Evolutionary conservation across 805 yeast species (phyloP).

Genomic region (Schizosaccharomyces osmophilus): DNA sequence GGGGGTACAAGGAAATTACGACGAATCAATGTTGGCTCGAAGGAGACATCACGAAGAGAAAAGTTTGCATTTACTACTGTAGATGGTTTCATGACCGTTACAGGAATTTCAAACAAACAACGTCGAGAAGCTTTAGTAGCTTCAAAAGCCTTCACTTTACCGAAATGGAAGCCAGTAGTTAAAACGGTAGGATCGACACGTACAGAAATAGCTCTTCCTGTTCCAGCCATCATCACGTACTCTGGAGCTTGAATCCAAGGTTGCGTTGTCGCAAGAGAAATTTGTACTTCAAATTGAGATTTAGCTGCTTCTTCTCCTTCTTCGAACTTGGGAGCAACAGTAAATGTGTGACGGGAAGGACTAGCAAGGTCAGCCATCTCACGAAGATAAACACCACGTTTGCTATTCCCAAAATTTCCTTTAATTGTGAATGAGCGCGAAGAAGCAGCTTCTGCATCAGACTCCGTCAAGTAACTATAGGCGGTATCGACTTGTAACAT

Average conservation of each 20-base stretch:
- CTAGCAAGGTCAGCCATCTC: neutral
- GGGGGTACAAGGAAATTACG: constrained; percentile 1
- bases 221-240: neutral
- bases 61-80: neutral
- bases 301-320: neutral
- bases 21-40: neutral
- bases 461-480: neutral
- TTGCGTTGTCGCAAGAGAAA: neutral
- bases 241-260: constrained; percentile 1
- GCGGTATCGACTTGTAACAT: constrained; percentile 2
- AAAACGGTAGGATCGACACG: neutral
- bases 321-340: neutral
- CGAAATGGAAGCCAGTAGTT: neutral
- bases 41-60: neutral
- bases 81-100: constrained; percentile 1
- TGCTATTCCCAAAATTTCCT: neutral
- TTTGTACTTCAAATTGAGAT: neutral
- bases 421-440: neutral
- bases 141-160: neutral
- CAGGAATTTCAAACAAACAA: neutral
- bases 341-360: neutral
- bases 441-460: neutral
- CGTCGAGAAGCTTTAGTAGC: neutral
- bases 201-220: neutral
- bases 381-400: constrained; percentile 2